A percentile compares a stretch with the other conserved stretches of the same genome.
These are phyloP conservation scores for Heritiera fomes DNA, from an alignment of 345 rosid genomes.

Conservation along the genomic window DNA sequence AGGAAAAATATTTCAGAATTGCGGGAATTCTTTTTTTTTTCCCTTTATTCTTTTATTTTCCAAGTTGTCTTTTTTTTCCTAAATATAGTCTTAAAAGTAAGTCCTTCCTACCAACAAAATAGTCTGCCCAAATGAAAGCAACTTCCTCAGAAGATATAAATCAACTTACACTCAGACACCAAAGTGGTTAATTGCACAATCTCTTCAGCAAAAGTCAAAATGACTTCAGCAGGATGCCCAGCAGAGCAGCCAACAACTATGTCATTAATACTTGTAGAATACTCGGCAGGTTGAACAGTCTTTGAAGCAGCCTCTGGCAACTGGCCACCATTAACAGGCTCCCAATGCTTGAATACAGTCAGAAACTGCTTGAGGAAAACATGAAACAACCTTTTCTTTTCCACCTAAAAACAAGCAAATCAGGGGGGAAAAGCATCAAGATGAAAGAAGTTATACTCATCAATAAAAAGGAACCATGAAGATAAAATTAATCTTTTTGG, in stretches of 20 bases:
- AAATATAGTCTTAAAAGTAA: neutral
- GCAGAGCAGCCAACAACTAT: conserved; percentile 52
- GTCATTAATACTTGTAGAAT: conserved; percentile 30
- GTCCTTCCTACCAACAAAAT: neutral
- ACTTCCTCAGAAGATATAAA: conserved; percentile 11
- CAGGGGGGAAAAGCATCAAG: conserved; percentile 8
- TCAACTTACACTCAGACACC: conserved; percentile 56
- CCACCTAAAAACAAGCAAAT: conserved; percentile 44
- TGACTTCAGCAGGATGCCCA: conserved; percentile 71
- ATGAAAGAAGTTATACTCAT: neutral
- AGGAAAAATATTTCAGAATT: neutral
- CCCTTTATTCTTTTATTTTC: neutral
- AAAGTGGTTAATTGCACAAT: conserved; percentile 41
- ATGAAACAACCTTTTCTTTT: conserved; percentile 54
- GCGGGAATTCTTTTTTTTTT: neutral
- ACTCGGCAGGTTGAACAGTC: conserved; percentile 36
- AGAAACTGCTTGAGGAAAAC: conserved; percentile 66
- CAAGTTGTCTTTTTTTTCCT: neutral
- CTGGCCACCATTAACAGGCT: conserved; percentile 48
- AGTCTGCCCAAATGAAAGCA: conserved; percentile 9
- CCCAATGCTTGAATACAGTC: conserved; percentile 58
- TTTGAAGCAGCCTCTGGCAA: conserved; percentile 40
- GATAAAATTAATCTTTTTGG: neutral
- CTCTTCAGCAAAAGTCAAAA: conserved; percentile 54
- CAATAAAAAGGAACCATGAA: neutral